These are phyloP conservation scores for Plasmodium reichenowi DNA, from an alignment of 169 alveolate species.

Conservation along the genomic window DNA sequence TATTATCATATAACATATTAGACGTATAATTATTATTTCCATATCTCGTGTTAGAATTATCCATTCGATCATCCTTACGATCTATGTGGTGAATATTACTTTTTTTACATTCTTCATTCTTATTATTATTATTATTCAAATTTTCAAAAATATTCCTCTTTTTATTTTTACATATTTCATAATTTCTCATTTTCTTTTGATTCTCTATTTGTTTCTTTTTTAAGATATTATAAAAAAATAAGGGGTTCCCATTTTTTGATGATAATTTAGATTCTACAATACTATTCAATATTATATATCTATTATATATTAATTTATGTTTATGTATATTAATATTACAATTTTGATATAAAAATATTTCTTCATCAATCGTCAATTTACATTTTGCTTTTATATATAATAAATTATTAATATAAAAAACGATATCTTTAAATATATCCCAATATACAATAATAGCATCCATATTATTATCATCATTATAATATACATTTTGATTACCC, in stretches of 20 bases:
- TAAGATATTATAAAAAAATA: slow-evolving; percentile 69
- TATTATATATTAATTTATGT: slow-evolving; percentile 54
- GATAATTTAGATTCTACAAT: slow-evolving; percentile 41
- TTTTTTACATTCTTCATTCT: not conserved
- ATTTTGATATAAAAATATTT: slow-evolving; percentile 68
- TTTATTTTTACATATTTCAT: slow-evolving; percentile 35
- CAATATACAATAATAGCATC: slow-evolving; percentile 37
- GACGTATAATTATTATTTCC: not conserved
- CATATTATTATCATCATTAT: not conserved
- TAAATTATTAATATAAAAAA: slow-evolving; percentile 71
- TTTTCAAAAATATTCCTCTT: slow-evolving; percentile 10
- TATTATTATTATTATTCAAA: slow-evolving; percentile 3
- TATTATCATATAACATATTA: not conserved
- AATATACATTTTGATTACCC: not conserved
- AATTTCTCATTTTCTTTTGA: slow-evolving; percentile 43
- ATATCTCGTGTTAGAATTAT: not conserved
- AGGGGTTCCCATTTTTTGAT: slow-evolving; percentile 35
- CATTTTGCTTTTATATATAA: slow-evolving; percentile 67
- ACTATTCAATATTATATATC: slow-evolving; percentile 59
- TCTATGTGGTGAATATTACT: not conserved
- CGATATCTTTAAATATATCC: slow-evolving; percentile 68
- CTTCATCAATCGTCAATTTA: slow-evolving; percentile 74
- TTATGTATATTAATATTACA: slow-evolving; percentile 74
- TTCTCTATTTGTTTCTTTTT: slow-evolving; percentile 66
- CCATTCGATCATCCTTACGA: not conserved